phyloP scores from a whole-genome alignment of 2,329 filamentous ascomycete species.

The Colletotrichum sp. region DNA sequence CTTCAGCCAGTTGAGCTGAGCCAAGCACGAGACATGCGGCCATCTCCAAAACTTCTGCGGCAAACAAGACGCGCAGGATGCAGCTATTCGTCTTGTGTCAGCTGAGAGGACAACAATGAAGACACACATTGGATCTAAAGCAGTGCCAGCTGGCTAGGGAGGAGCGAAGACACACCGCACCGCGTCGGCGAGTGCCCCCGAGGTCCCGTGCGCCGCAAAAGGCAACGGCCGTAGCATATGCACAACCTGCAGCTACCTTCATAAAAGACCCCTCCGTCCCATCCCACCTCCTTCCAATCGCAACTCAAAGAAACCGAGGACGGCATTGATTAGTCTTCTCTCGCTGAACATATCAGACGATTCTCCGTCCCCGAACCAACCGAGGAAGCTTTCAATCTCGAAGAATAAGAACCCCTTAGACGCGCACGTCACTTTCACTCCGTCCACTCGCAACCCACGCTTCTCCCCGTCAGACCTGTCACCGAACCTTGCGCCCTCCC shows the following conservation, averaged over 20 bases:
- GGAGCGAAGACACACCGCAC: neutral
- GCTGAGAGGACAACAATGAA: neutral
- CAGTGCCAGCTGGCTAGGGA: constrained; percentile 1
- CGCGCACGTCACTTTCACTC: neutral
- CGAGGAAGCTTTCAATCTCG: neutral
- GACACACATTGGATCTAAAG: neutral
- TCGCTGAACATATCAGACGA: neutral
- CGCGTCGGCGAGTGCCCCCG: neutral
- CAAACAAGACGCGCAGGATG: neutral
- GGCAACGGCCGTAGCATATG: neutral
- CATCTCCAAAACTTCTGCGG: neutral
- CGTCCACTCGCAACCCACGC: neutral
- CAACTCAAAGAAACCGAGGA: neutral
- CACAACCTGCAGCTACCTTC: neutral
- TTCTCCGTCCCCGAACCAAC: neutral
- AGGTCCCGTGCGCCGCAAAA: constrained; percentile 6
- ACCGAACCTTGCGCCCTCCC: neutral
- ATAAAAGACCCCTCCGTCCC: constrained; percentile 2
- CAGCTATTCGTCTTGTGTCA: neutral
- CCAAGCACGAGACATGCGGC: neutral
- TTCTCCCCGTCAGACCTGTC: neutral
- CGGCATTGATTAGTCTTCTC: neutral
- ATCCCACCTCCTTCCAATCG: neutral
- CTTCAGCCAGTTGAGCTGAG: neutral
- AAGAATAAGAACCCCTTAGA: neutral